Conservation (phyloP, 257 asterid species). For the Vinca minor region DNA sequence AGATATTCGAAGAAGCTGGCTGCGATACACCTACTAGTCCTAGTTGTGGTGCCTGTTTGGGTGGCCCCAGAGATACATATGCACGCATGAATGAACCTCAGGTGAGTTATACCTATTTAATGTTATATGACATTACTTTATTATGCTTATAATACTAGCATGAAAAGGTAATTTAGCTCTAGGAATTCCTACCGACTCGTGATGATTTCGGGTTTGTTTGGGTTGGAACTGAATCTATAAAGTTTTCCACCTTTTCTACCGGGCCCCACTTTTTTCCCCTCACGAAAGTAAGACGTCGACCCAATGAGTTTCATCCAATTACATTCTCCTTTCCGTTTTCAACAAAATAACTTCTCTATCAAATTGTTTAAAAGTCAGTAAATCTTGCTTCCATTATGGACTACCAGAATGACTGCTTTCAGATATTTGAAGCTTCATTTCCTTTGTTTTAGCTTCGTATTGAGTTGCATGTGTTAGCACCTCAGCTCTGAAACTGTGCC, state of each 20-base stretch:
- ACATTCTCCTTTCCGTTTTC: neutral
- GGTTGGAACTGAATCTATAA: too few species aligned
- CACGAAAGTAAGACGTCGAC: too few species aligned
- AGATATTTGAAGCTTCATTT: neutral
- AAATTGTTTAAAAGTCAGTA: too few species aligned
- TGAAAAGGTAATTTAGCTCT: neutral
- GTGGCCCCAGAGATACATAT: slow-evolving; percentile 92
- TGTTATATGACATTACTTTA: neutral
- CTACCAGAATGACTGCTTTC: neutral
- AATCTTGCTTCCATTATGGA: neutral
- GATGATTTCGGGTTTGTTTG: too few species aligned
- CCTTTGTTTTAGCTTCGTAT: neutral
- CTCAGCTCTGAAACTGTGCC: neutral
- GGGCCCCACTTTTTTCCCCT: too few species aligned
- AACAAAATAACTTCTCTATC: neutral
- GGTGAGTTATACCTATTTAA: slow-evolving; percentile 36
- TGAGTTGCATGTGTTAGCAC: neutral
- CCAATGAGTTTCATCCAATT: too few species aligned
- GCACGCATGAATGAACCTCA: slow-evolving; percentile 92
- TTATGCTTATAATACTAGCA: neutral
- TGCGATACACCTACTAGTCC: slow-evolving; percentile 99
- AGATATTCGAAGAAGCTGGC: slow-evolving; percentile 97
- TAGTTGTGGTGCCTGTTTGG: slow-evolving; percentile 91
- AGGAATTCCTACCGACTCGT: neutral
- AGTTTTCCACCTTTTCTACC: too few species aligned